phyloP scores from a whole-genome alignment of 768 basidiomycete genomes.

The Russula emetica region DNA sequence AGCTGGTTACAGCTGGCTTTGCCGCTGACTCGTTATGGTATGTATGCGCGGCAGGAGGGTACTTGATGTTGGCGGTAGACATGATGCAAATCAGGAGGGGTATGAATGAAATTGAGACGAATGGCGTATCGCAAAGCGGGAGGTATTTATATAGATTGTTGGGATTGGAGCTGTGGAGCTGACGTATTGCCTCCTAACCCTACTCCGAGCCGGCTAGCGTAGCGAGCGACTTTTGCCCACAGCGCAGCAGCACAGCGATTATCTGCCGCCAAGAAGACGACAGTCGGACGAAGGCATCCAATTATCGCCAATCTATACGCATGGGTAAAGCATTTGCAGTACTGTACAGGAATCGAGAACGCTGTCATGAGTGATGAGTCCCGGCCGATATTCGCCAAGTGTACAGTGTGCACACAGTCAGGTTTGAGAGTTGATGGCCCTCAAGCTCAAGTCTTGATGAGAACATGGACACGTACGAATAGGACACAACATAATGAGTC shows the following conservation, averaged over 20 bases:
- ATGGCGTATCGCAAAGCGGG: neutral
- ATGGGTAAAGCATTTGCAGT: neutral
- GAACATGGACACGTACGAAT: too few relatives aligned
- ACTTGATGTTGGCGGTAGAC: conserved; percentile 15
- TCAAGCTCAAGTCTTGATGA: too few relatives aligned
- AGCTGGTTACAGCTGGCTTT: conserved; percentile 9
- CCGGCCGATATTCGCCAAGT: too few relatives aligned
- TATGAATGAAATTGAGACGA: conserved; percentile 3
- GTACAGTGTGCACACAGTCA: too few relatives aligned
- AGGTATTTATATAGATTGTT: neutral
- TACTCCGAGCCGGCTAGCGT: too few relatives aligned
- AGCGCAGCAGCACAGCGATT: neutral
- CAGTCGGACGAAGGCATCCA: neutral
- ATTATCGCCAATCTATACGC: too few relatives aligned
- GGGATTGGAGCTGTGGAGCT: neutral
- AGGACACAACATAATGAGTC: too few relatives aligned
- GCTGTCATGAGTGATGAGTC: too few relatives aligned
- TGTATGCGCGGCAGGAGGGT: conserved; percentile 19
- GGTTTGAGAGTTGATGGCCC: too few relatives aligned
- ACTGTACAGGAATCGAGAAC: neutral
- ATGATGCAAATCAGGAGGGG: conserved; percentile 5
- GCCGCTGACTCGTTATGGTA: conserved; percentile 3
- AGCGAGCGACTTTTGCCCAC: too few relatives aligned
- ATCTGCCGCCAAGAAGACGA: neutral
- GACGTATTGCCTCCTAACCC: neutral